Conservation (phyloP, 352 stramenopile species). For the Globisporangium acanthophoron region DNA sequence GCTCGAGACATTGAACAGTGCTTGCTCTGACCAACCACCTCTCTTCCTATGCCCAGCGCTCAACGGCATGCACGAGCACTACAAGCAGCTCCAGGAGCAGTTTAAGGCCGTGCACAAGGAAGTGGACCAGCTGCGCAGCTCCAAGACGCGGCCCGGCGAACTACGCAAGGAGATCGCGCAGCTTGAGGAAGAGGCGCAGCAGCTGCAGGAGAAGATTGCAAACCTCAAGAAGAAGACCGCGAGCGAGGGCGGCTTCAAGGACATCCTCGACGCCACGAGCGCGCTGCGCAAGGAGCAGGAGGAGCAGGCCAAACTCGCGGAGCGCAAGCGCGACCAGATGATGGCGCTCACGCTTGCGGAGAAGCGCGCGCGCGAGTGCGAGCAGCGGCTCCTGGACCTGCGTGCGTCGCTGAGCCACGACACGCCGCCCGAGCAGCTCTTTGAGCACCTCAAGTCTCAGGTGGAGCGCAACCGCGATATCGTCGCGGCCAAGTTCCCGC, state of each 20-base stretch:
- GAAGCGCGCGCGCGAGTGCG: slow-evolving; percentile 64
- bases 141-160: slow-evolving; percentile 78
- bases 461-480: slow-evolving; percentile 74
- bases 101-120: slow-evolving; percentile 91
- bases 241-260: slow-evolving; percentile 77
- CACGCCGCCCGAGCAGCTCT: slow-evolving; percentile 80
- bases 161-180: slow-evolving; percentile 89
- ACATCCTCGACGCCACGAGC: slow-evolving; percentile 89
- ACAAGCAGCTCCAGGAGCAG: slow-evolving; percentile 91
- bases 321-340: slow-evolving; percentile 88
- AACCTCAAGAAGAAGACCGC: slow-evolving; percentile 87
- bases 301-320: slow-evolving; percentile 88
- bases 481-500: slow-evolving; percentile 61
- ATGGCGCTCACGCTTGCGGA: slow-evolving; percentile 81
- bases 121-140: slow-evolving; percentile 75
- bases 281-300: slow-evolving; percentile 92
- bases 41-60: slow-evolving; percentile 23
- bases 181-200: slow-evolving; percentile 88
- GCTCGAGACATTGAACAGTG: background rate
- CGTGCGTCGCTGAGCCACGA: slow-evolving; percentile 67
- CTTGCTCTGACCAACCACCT: background rate
- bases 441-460: slow-evolving; percentile 78
- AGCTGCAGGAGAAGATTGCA: slow-evolving; percentile 89
- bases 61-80: slow-evolving; percentile 84
- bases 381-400: slow-evolving; percentile 68